phyloP scores from a whole-genome alignment of 345 rosid genomes.

The Psidium friedrichsthalianum region DNA sequence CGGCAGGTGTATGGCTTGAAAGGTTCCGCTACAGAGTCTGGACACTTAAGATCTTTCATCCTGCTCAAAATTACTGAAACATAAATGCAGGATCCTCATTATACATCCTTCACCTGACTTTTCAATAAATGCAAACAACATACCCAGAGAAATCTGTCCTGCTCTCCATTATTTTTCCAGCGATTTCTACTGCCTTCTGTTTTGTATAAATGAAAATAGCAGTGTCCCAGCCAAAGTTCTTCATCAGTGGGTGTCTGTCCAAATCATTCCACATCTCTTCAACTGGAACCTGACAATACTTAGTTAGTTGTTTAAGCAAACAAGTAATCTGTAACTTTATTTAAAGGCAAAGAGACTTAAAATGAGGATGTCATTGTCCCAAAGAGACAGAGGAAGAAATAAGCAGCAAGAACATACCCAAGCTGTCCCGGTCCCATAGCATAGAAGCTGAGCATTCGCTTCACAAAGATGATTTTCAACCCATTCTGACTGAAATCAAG shows the following conservation, averaged over 20 bases:
- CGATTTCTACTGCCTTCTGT: constrained; percentile 37
- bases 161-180: constrained; percentile 31
- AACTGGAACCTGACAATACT: constrained; percentile 39
- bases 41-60: constrained; percentile 66
- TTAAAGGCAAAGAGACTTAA: neutral
- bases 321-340: neutral
- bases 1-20: constrained; percentile 61
- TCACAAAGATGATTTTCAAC: constrained; percentile 49
- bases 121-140: neutral
- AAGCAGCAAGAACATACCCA: constrained; percentile 45
- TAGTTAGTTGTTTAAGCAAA: neutral
- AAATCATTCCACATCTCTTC: constrained; percentile 50
- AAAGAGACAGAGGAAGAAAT: neutral
- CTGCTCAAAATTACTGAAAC: constrained; percentile 14
- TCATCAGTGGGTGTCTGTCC: constrained; percentile 20
- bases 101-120: neutral
- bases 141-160: constrained; percentile 55
- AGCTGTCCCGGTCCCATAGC: constrained; percentile 43
- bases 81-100: constrained; percentile 1
- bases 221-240: constrained; percentile 26
- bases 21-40: constrained; percentile 39
- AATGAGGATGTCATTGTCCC: neutral
- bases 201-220: constrained; percentile 25
- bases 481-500: constrained; percentile 36
- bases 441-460: constrained; percentile 47